Evolutionary conservation across 2,329 filamentous ascomycete species (phyloP).

Genomic region (Fusarium ambrosium): DNA sequence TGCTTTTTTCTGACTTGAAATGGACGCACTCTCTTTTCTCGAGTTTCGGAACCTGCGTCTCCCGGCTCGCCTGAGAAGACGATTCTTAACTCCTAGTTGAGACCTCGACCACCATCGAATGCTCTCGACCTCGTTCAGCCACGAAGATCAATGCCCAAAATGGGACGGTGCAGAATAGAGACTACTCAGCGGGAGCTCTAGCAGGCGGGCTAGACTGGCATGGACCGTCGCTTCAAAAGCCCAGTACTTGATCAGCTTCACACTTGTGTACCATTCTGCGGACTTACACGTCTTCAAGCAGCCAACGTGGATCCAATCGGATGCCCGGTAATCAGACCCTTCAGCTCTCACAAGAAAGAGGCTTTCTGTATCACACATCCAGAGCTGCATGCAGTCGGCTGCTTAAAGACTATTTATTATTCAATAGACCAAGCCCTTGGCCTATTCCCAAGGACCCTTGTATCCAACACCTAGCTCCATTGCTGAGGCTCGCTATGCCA

Average conservation of each 20-base stretch:
- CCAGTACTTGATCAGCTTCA: not conserved
- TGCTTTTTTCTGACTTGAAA: not conserved
- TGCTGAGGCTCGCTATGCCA: slow-evolving; percentile 34
- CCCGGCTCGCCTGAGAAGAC: not conserved
- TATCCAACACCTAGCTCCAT: slow-evolving; percentile 31
- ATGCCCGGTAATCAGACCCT: not conserved
- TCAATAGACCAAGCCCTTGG: slow-evolving; percentile 16
- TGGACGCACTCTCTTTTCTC: not conserved
- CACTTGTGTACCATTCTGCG: not conserved
- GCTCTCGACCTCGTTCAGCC: not conserved
- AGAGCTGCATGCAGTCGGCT: not conserved
- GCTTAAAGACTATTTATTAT: slow-evolving; percentile 24
- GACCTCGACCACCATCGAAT: not conserved
- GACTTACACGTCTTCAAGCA: not conserved
- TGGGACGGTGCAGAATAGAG: not conserved
- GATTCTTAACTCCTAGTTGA: not conserved
- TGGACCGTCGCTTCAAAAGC: not conserved
- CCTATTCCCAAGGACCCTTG: slow-evolving; percentile 13
- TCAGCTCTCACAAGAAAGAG: not conserved
- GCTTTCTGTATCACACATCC: not conserved
- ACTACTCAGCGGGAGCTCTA: not conserved
- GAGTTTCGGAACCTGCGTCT: not conserved
- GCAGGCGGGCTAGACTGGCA: not conserved
- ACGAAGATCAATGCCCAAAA: not conserved
- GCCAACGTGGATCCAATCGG: not conserved